A percentile compares a stretch with the other conserved stretches of the same genome.
Evolutionary conservation across 345 rosid genomes (phyloP).

Genomic region (Eucalyptus leucophloia): DNA sequence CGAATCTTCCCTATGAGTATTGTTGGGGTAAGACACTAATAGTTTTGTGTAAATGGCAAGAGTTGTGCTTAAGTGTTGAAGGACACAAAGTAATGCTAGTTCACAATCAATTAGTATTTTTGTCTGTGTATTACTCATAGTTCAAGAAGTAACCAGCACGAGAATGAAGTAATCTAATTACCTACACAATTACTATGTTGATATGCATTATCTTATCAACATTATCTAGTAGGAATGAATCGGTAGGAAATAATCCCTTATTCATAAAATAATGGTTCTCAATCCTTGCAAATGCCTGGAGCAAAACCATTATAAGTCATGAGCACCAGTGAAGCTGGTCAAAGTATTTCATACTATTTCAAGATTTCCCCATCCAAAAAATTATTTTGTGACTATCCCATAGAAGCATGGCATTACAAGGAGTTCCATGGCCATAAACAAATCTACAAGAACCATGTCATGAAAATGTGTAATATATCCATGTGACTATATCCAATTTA

Average conservation of each 20-base stretch:
- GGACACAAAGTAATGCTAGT: background rate
- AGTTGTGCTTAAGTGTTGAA: background rate
- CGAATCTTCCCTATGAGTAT: slow-evolving; percentile 81
- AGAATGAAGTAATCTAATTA: background rate
- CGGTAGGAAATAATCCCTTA: slow-evolving; percentile 71
- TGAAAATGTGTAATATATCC: background rate
- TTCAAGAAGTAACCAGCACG: background rate
- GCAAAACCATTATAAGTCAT: background rate
- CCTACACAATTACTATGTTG: slow-evolving; percentile 77
- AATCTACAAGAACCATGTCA: background rate
- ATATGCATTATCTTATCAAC: slow-evolving; percentile 82
- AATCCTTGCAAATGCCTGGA: slow-evolving; percentile 28
- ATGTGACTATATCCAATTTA: background rate
- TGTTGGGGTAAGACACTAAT: background rate
- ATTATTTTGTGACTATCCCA: background rate
- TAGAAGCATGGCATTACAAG: too few species aligned
- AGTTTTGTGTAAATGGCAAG: background rate
- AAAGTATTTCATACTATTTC: background rate
- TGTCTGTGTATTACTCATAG: background rate
- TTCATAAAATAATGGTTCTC: slow-evolving; percentile 78
- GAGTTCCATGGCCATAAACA: background rate
- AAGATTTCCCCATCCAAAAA: background rate
- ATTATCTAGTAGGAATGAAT: slow-evolving; percentile 71
- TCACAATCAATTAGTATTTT: background rate
- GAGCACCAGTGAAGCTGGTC: background rate